These are phyloP conservation scores for Psilocybe mexicana DNA, from an alignment of 1,284 basidiomycete species.

Conservation along the genomic window DNA sequence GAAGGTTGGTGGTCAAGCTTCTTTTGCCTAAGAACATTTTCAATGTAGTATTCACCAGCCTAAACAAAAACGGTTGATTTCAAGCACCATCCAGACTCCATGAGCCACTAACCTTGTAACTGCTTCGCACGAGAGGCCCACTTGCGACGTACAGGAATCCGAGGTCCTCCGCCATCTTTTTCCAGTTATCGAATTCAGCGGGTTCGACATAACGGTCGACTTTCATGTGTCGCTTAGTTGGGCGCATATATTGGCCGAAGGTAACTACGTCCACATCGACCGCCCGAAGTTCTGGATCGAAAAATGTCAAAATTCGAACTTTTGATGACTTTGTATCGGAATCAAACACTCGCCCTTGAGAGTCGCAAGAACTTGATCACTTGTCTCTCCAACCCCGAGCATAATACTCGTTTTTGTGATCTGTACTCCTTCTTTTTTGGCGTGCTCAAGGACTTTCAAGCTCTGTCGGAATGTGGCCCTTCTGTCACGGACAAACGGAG, in stretches of 20 bases:
- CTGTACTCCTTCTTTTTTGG: constrained; percentile 80
- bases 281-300: constrained; percentile 76
- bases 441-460: constrained; percentile 81
- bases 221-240: constrained; percentile 99
- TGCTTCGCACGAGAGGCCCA: constrained; percentile 93
- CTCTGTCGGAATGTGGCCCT: constrained; percentile 93
- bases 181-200: constrained; percentile 92
- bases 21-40: constrained; percentile 79
- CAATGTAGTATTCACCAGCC: constrained; percentile 93
- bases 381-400: constrained; percentile 94
- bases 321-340: background rate
- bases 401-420: constrained; percentile 99
- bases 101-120: constrained; percentile 79
- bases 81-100: background rate
- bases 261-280: constrained; percentile 96
- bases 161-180: constrained; percentile 84
- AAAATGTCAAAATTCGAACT: background rate
- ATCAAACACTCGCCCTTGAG: constrained; percentile 61
- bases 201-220: constrained; percentile 96
- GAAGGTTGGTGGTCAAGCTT: constrained; percentile 18
- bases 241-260: constrained; percentile 99
- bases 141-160: constrained; percentile 98
- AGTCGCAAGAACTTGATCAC: constrained; percentile 83
- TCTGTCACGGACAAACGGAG: constrained; percentile 94
- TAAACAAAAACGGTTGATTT: constrained; percentile 29